Conservation (phyloP, 2,329 filamentous ascomycete genomes). For the Colletotrichum navitas region DNA sequence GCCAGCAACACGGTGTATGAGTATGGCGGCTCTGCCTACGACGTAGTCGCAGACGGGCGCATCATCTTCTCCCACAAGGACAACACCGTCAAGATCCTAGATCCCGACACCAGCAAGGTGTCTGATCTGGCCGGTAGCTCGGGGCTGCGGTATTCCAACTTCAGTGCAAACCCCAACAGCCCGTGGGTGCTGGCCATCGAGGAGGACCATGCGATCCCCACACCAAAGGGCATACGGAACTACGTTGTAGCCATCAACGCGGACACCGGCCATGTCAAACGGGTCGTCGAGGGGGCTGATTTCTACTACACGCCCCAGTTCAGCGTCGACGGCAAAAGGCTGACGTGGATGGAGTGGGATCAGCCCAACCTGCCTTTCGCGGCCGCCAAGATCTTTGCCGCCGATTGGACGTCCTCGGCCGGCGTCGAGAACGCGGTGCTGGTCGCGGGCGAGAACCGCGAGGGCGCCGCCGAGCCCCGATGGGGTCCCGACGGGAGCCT, state of each 20-base stretch:
- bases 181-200: constrained; percentile 64
- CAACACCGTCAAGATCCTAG: constrained; percentile 57
- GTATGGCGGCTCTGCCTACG: constrained; percentile 63
- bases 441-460: constrained; percentile 57
- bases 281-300: constrained; percentile 60
- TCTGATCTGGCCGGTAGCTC: constrained; percentile 49
- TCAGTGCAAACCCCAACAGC: constrained; percentile 55
- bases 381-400: constrained; percentile 58
- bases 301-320: constrained; percentile 66
- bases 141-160: constrained; percentile 60
- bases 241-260: constrained; percentile 56
- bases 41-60: constrained; percentile 53
- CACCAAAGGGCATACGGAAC: constrained; percentile 51
- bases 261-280: constrained; percentile 55
- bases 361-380: constrained; percentile 67
- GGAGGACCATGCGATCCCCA: constrained; percentile 61
- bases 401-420: constrained; percentile 54
- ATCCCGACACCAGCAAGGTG: constrained; percentile 53
- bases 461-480: constrained; percentile 62
- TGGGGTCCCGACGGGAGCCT: constrained; percentile 64
- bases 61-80: constrained; percentile 62
- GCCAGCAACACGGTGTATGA: constrained; percentile 63
- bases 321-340: constrained; percentile 58
- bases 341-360: constrained; percentile 68
- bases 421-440: constrained; percentile 49